phyloP scores from a whole-genome alignment of 306 rosid genomes.

The Acmispon strigosus region DNA sequence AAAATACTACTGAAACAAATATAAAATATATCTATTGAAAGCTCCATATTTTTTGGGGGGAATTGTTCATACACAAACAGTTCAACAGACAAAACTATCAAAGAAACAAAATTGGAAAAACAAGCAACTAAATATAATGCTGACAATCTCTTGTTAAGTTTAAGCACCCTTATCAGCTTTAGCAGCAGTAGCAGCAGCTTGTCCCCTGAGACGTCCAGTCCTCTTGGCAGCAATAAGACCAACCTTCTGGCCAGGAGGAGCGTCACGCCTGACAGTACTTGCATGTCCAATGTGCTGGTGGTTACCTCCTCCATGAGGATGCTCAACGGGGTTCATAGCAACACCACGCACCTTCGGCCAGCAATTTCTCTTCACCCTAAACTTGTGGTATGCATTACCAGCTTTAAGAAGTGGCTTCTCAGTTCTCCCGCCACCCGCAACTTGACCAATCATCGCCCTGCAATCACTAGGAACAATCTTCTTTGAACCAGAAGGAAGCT shows the following conservation, averaged over 20 bases:
- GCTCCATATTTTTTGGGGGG: background rate
- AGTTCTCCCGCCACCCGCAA: constrained; percentile 44
- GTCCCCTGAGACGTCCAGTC: constrained; percentile 41
- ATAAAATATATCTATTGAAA: background rate
- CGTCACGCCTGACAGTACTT: constrained; percentile 39
- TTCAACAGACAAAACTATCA: background rate
- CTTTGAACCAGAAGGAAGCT: constrained; percentile 23
- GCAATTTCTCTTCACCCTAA: constrained; percentile 44
- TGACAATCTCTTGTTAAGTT: background rate
- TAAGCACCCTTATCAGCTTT: constrained; percentile 18
- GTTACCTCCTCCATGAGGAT: constrained; percentile 53
- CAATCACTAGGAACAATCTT: constrained; percentile 40
- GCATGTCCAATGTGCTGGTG: constrained; percentile 48
- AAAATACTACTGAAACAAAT: background rate
- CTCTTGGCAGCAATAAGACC: constrained; percentile 45
- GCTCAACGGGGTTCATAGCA: constrained; percentile 49
- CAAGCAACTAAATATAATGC: background rate
- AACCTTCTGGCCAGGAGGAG: constrained; percentile 44
- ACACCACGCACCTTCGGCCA: constrained; percentile 57
- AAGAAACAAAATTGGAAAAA: background rate
- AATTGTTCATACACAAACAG: background rate
- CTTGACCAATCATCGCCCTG: constrained; percentile 44
- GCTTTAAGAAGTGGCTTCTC: constrained; percentile 43
- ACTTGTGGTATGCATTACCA: constrained; percentile 46
- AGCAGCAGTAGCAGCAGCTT: constrained; percentile 34